Percentiles rank a stretch among this genome's conserved stretches.
Evolutionary conservation across 164 flowering plant genomes (phyloP).

Genomic region (Paratinospora sagittata): DNA sequence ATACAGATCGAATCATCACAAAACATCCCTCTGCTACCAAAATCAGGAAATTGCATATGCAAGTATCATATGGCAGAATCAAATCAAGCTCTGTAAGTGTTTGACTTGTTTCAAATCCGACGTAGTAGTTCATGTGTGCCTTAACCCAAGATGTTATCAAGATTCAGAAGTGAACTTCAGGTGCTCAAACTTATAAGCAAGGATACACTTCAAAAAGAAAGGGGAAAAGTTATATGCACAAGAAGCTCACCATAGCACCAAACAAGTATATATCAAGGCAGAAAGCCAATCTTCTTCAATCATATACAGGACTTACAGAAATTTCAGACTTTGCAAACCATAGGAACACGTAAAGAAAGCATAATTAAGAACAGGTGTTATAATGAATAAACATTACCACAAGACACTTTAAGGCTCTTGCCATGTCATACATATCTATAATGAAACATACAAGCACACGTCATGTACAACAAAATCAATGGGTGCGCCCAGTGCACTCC

Average conservation of each 20-base stretch:
- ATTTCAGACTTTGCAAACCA: too few relatives aligned
- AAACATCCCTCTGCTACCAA: not conserved
- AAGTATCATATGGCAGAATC: not conserved
- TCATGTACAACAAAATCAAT: not conserved
- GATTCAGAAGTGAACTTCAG: not conserved
- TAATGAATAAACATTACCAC: not conserved
- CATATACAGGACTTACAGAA: not conserved
- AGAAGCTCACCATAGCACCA: not conserved
- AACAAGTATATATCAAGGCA: not conserved
- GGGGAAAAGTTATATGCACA: not conserved
- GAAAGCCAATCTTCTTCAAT: not conserved
- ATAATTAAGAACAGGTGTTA: not conserved
- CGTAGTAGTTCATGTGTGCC: not conserved
- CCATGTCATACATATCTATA: not conserved
- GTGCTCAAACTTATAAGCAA: not conserved
- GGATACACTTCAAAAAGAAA: not conserved
- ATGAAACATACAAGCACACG: not conserved
- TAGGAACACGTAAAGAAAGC: too few relatives aligned
- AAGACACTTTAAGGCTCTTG: not conserved
- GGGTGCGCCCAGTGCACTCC: not conserved
- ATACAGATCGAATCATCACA: not conserved
- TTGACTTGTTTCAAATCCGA: not conserved
- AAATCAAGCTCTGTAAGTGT: not conserved
- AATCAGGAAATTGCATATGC: not conserved
- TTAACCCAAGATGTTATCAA: not conserved